phyloP scores from a whole-genome alignment of 2,329 filamentous ascomycete genomes.

The Scopulariopsis brevicaulis region DNA sequence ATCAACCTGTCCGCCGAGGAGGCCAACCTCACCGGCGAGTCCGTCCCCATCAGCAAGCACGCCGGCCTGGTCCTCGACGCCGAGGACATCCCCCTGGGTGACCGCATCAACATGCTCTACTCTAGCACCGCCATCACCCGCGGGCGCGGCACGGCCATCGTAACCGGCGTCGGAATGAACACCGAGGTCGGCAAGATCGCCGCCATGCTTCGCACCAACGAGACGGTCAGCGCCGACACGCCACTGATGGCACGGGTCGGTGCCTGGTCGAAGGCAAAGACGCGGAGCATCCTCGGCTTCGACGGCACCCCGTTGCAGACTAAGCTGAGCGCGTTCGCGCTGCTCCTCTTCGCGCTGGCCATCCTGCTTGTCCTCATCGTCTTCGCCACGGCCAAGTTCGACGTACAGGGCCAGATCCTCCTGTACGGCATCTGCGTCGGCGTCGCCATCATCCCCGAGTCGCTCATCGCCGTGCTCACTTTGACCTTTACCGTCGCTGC shows the following conservation, averaged over 20 bases:
- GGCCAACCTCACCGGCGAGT: slow-evolving; percentile 64
- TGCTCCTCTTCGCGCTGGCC: slow-evolving; percentile 66
- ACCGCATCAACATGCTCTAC: slow-evolving; percentile 60
- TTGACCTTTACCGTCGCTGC: slow-evolving; percentile 60
- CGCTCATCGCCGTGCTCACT: slow-evolving; percentile 57
- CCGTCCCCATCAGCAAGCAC: slow-evolving; percentile 56
- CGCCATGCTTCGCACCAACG: slow-evolving; percentile 49
- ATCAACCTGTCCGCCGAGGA: slow-evolving; percentile 71
- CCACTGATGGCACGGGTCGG: slow-evolving; percentile 29
- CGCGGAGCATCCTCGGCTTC: slow-evolving; percentile 47
- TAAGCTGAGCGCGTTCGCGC: slow-evolving; percentile 75
- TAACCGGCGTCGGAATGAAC: slow-evolving; percentile 59
- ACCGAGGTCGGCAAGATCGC: slow-evolving; percentile 71
- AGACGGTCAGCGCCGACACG: slow-evolving; percentile 26
- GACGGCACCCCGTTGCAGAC: slow-evolving; percentile 76
- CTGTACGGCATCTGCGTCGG: slow-evolving; percentile 51
- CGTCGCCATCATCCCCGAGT: slow-evolving; percentile 54
- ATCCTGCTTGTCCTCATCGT: slow-evolving; percentile 49
- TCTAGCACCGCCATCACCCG: slow-evolving; percentile 62
- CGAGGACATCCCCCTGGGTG: slow-evolving; percentile 49
- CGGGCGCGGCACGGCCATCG: slow-evolving; percentile 57
- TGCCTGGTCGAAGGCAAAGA: slow-evolving; percentile 27
- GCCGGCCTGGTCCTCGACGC: slow-evolving; percentile 42
- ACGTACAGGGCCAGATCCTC: slow-evolving; percentile 42
- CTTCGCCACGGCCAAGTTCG: slow-evolving; percentile 45